phyloP scores from a whole-genome alignment of 1,284 basidiomycete genomes.

The Wolfiporia cocos region DNA sequence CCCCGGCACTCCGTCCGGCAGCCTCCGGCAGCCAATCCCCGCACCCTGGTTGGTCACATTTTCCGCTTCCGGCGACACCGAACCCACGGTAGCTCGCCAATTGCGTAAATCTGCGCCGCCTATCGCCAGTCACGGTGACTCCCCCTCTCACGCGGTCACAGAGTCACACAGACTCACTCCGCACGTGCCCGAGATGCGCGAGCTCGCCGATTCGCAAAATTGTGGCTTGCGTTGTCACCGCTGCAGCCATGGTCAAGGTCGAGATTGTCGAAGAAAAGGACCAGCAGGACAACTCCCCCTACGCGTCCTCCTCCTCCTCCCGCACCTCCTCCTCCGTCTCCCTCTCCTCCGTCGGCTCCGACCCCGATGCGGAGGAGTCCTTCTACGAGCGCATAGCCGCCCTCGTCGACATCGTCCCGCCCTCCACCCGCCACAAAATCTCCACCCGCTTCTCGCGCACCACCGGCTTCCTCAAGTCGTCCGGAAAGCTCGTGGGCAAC shows the following conservation, averaged over 20 bases:
- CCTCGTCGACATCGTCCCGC: conserved; percentile 93
- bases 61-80: neutral
- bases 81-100: too few species aligned
- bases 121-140: neutral
- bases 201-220: conserved; percentile 1
- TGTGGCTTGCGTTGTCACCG: conserved; percentile 5
- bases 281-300: conserved; percentile 49
- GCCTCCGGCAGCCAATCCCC: conserved; percentile 4
- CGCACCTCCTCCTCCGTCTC: conserved; percentile 64
- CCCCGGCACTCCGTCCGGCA: too few species aligned
- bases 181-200: conserved; percentile 1
- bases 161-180: neutral
- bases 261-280: conserved; percentile 79
- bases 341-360: conserved; percentile 69
- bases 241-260: conserved; percentile 71
- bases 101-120: neutral
- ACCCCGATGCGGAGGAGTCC: conserved; percentile 71
- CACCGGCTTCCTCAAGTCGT: conserved; percentile 56
- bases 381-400: conserved; percentile 85
- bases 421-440: conserved; percentile 79
- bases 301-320: conserved; percentile 60
- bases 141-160: neutral
- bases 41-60: conserved; percentile 1
- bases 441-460: conserved; percentile 55
- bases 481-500: conserved; percentile 75